Evolutionary conservation across 176 grass and related monocot genomes (phyloP), one percentile per base, ranked within the genome.

Genomic region (Avena eriantha): DNA sequence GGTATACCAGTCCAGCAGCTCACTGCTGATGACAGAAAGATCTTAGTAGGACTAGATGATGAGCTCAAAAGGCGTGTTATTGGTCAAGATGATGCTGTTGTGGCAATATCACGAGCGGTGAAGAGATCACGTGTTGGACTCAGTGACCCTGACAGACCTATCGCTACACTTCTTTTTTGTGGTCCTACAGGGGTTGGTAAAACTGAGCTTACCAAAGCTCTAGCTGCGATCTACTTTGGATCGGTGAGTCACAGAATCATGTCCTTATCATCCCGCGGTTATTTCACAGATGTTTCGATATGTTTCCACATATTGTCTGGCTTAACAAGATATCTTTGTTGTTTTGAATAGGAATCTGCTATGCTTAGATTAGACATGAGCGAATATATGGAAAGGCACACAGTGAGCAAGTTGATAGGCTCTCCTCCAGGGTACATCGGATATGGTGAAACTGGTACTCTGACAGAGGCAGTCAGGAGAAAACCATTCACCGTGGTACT

Each of bases 291-390:
- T 13, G 1, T 24, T 84, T 76, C 14, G 4, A 17, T 41, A 65
- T 84, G 75, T 46, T 51, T 59, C 67, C 24, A 67, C 76, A 21
- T 7, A 51, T 76, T 53, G 41, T 41, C 29, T 82, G 22, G 49
- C 45, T 71, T 93, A 53, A 88, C 24, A 65, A 69, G 45, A 80
- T 86, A 29, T 72, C 89, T 83, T 90, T 90, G 46, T 57, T 89
- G 79, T 77, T 82, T 78, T 36, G 19, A 41, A 85, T 75, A 98
- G 95, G 97, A 99, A 86, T 86, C 82, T 77, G 92, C 92, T 76
- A 96, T 99, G 97, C 87, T 99, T 78, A 80, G 97, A 35, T 80
- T 99, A 76, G 97, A 99, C 78, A 99, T 99, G 97, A 96, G 97
- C 0, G 97, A 99, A 67, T 99, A 96, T 73, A 99, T 99, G 97